phyloP scores from a whole-genome alignment of 805 yeast genomes.

The Metschnikowia baotianmanensis region DNA sequence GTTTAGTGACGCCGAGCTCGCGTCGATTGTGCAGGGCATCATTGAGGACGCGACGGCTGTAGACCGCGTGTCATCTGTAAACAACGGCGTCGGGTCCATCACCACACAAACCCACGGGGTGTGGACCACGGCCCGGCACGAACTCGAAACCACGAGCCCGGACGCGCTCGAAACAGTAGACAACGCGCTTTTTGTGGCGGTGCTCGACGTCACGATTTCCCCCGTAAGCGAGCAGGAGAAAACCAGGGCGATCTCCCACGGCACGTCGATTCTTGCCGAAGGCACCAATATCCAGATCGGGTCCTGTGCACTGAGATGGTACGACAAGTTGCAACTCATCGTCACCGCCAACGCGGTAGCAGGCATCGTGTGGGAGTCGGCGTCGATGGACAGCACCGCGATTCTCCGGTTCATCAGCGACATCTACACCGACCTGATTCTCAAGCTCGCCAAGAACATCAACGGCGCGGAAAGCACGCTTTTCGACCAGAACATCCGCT shows the following conservation, averaged over 20 bases:
- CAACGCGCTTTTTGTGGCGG: conserved; percentile 50
- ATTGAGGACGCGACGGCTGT: conserved; percentile 35
- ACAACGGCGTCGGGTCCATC: conserved; percentile 50
- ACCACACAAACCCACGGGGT: conserved; percentile 51
- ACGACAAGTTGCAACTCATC: conserved; percentile 55
- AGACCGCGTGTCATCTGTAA: conserved; percentile 39
- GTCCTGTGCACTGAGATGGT: conserved; percentile 58
- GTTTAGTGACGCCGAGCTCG: conserved; percentile 53
- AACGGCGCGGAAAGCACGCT: conserved; percentile 54
- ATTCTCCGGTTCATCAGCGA: conserved; percentile 56
- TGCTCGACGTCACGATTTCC: conserved; percentile 44
- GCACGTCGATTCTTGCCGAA: conserved; percentile 42
- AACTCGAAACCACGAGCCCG: conserved; percentile 39
- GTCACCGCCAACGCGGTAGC: conserved; percentile 56
- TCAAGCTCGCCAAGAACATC: conserved; percentile 55
- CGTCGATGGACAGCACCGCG: conserved; percentile 58
- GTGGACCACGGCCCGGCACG: conserved; percentile 48
- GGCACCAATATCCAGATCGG: conserved; percentile 52
- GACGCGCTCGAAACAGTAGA: conserved; percentile 41
- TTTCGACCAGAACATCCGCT: conserved; percentile 40
- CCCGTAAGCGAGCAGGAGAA: conserved; percentile 49
- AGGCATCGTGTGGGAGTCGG: conserved; percentile 58
- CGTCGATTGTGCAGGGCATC: conserved; percentile 42
- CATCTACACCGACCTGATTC: conserved; percentile 55
- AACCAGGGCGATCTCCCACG: conserved; percentile 50